Evolutionary conservation across 2,329 filamentous ascomycete species (phyloP).

Genomic region (Didymella pinodella): DNA sequence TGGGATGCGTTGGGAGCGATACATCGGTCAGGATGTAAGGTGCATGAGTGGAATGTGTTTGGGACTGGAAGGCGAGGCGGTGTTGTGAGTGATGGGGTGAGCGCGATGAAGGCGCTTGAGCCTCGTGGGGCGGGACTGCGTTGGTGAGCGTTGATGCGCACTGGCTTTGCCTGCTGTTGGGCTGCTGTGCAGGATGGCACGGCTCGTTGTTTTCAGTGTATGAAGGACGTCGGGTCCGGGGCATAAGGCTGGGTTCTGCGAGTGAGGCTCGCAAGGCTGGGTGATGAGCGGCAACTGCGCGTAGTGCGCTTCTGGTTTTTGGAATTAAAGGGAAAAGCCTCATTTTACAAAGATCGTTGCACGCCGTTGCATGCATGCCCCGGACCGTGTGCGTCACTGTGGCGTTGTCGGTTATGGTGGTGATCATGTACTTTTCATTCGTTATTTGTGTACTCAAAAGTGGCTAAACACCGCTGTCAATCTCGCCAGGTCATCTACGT

Average conservation of each 20-base stretch:
- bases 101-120: background rate
- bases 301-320: background rate
- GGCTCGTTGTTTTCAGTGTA: background rate
- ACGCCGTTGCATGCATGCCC: background rate
- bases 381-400: background rate
- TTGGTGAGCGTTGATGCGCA: background rate
- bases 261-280: background rate
- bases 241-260: conserved; percentile 1
- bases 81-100: too few species aligned
- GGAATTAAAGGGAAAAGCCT: background rate
- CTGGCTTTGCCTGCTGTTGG: conserved; percentile 12
- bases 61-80: too few species aligned
- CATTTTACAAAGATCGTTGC: too few species aligned
- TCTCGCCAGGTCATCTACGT: conserved; percentile 42
- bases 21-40: conserved; percentile 10
- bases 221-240: background rate
- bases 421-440: background rate
- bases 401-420: background rate
- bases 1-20: conserved; percentile 22
- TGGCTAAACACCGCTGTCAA: background rate
- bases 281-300: background rate
- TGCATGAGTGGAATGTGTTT: conserved; percentile 20
- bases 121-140: conserved; percentile 1
- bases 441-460: background rate
- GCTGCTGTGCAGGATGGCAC: conserved; percentile 12